A percentile compares a stretch with the other conserved stretches of the same genome.
Conservation (phyloP, 495 filamentous ascomycete genomes). For the Trypethelium eluteriae region DNA sequence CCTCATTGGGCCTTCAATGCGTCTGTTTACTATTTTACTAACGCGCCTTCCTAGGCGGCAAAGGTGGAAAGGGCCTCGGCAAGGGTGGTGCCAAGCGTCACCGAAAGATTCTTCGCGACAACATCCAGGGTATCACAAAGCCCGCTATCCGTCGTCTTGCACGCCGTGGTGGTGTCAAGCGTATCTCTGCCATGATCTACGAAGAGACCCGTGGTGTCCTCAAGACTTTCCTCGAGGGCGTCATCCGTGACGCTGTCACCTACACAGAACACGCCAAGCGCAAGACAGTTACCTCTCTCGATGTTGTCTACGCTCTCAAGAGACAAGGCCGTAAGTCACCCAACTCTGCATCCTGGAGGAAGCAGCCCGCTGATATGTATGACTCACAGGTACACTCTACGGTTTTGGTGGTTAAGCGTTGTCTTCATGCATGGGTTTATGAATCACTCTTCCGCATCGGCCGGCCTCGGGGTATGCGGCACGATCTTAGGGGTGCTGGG, state of each 20-base stretch:
- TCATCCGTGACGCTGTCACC: conserved; percentile 63
- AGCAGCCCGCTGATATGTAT: conserved; percentile 16
- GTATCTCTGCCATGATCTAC: conserved; percentile 99
- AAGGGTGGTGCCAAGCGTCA: conserved; percentile 62
- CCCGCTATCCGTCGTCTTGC: conserved; percentile 99
- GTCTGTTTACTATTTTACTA: conserved; percentile 20
- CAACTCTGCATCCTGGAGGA: background rate
- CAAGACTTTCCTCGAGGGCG: conserved; percentile 99
- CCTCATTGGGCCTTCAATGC: conserved; percentile 14
- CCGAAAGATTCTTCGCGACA: conserved; percentile 45
- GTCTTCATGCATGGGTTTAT: conserved; percentile 19
- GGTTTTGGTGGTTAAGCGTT: conserved; percentile 87
- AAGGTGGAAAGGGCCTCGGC: conserved; percentile 46
- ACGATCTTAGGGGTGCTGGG: conserved; percentile 2
- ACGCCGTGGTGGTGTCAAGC: conserved; percentile 55
- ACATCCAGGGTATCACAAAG: conserved; percentile 96
- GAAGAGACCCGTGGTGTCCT: conserved; percentile 99
- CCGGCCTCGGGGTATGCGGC: conserved; percentile 10
- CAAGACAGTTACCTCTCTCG: conserved; percentile 94
- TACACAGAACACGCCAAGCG: conserved; percentile 99
- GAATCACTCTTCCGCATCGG: background rate
- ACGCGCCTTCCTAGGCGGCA: conserved; percentile 36
- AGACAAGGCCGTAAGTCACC: conserved; percentile 72
- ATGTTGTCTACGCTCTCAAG: conserved; percentile 97
- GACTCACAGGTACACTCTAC: conserved; percentile 43